A percentile compares a stretch with the other conserved stretches of the same genome.
Conservation (phyloP, 495 filamentous ascomycete species). For the Xylaria acuta region DNA sequence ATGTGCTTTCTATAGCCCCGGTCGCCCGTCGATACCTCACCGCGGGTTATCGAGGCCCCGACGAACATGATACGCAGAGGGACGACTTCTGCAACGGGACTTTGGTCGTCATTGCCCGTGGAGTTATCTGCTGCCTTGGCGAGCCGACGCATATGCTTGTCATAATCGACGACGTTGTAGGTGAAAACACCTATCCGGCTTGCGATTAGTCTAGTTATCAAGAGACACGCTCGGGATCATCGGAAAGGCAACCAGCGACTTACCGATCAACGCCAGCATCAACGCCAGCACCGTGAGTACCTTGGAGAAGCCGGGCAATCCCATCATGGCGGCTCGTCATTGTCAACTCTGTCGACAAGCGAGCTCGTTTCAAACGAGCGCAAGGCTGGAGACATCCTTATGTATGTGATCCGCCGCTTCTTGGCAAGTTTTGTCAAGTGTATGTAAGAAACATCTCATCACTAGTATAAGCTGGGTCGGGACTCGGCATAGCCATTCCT, state of each 20-base stretch:
- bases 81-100: constrained; percentile 29
- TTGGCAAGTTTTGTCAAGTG: not conserved
- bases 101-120: constrained; percentile 4
- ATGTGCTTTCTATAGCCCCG: constrained; percentile 38
- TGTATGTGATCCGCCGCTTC: not conserved
- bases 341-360: not conserved
- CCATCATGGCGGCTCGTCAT: constrained; percentile 12
- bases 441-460: not conserved
- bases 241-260: constrained; percentile 5
- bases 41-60: constrained; percentile 38
- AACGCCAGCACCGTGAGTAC: not conserved
- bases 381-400: constrained; percentile 16
- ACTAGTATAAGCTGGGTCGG: not conserved
- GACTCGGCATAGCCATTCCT: not conserved
- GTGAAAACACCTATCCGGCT: constrained; percentile 12
- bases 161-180: constrained; percentile 31
- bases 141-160: constrained; percentile 30
- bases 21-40: constrained; percentile 38
- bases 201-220: not conserved
- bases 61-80: constrained; percentile 41
- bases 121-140: constrained; percentile 10
- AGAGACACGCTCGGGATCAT: not conserved
- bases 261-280: constrained; percentile 20
- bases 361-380: not conserved
- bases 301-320: constrained; percentile 4